Evolutionary conservation across 495 filamentous ascomycete species (phyloP).

Genomic region (Neurospora hispaniola): DNA sequence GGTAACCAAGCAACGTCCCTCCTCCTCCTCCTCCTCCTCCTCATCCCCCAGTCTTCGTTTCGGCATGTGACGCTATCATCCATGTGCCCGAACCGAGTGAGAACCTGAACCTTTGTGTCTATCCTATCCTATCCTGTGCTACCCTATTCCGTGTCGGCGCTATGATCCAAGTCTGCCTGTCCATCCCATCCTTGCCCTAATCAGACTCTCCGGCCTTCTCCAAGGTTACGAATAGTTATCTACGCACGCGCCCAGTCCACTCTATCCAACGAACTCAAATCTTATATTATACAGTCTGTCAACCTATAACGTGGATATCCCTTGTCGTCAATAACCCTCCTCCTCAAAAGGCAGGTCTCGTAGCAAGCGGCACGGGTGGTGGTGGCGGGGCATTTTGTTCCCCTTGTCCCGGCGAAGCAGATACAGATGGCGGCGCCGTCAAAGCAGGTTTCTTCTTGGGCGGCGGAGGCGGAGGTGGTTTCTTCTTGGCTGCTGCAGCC

Average conservation of each 20-base stretch:
- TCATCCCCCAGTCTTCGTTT: too few relatives aligned
- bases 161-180: not conserved
- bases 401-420: too few relatives aligned
- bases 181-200: too few relatives aligned
- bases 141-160: too few relatives aligned
- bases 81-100: too few relatives aligned
- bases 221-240: not conserved
- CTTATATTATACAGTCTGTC: not conserved
- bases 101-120: too few relatives aligned
- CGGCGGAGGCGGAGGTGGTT: conserved; percentile 61
- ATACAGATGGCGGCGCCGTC: not conserved
- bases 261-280: not conserved
- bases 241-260: not conserved
- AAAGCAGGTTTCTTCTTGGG: conserved; percentile 27
- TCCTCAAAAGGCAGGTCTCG: conserved; percentile 28
- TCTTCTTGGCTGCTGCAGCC: conserved; percentile 39
- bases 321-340: not conserved
- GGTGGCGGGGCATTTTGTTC: conserved; percentile 17
- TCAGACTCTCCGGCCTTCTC: not conserved
- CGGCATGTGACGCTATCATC: too few relatives aligned
- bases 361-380: conserved; percentile 39
- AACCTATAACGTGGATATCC: not conserved
- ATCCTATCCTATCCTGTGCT: too few relatives aligned
- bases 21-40: too few relatives aligned
- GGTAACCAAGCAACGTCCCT: too few relatives aligned